These are phyloP conservation scores for Amanita subjunquillea DNA, from an alignment of 768 basidiomycete species.

Conservation along the genomic window DNA sequence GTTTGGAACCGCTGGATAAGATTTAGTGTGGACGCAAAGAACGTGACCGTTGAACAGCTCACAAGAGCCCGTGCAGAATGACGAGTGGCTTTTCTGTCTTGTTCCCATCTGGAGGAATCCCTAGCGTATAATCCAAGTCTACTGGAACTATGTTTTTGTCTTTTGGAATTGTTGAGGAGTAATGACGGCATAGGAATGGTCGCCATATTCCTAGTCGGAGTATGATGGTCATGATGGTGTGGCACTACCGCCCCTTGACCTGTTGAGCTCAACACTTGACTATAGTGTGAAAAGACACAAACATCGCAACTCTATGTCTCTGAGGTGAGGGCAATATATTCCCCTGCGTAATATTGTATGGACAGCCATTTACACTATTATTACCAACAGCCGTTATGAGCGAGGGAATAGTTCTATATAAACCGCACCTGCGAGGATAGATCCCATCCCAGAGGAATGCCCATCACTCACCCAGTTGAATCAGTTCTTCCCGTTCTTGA, in stretches of 20 bases:
- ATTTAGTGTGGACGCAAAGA: background rate
- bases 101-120: slow-evolving; percentile 1
- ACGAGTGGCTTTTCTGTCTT: slow-evolving; percentile 2
- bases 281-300: too few relatives aligned
- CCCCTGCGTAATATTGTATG: too few relatives aligned
- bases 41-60: background rate
- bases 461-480: slow-evolving; percentile 1
- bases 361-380: too few relatives aligned
- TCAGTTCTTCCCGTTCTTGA: slow-evolving; percentile 6
- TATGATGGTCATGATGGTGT: background rate
- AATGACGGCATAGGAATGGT: background rate
- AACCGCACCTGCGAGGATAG: background rate
- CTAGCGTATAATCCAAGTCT: slow-evolving; percentile 2
- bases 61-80: slow-evolving; percentile 8
- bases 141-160: background rate
- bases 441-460: background rate
- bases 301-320: too few relatives aligned
- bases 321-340: too few relatives aligned
- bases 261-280: too few relatives aligned
- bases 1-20: slow-evolving; percentile 62
- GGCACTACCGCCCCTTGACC: background rate
- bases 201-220: background rate
- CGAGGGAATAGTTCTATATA: background rate
- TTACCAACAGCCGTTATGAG: too few relatives aligned
- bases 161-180: background rate